These are phyloP conservation scores for Plasmodium inui DNA, from an alignment of 169 alveolate genomes.

Conservation along the genomic window DNA sequence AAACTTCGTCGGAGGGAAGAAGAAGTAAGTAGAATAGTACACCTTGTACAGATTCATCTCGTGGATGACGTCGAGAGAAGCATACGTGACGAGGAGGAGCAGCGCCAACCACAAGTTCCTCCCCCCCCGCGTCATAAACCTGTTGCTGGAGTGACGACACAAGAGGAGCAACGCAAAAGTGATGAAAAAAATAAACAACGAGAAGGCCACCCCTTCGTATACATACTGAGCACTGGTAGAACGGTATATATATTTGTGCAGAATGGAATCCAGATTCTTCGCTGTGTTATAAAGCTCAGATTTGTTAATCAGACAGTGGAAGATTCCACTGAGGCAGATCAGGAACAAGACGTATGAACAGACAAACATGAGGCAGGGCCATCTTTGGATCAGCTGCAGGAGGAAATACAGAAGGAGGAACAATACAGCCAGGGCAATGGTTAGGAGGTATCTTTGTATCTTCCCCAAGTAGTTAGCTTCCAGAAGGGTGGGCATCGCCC, in stretches of 20 bases:
- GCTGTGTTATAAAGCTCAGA: conserved; percentile 18
- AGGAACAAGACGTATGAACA: conserved; percentile 39
- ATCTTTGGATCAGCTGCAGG: conserved; percentile 6
- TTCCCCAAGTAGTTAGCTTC: not conserved
- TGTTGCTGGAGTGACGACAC: not conserved
- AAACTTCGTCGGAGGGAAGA: conserved; percentile 54
- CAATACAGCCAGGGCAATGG: not conserved
- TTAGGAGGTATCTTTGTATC: not conserved
- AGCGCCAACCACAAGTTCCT: conserved; percentile 1
- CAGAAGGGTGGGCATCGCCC: not conserved
- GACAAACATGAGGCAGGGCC: not conserved
- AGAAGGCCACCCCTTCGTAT: conserved; percentile 45
- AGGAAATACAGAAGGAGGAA: conserved; percentile 19
- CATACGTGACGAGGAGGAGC: conserved; percentile 3
- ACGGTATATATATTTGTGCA: conserved; percentile 40
- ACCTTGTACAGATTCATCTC: conserved; percentile 27
- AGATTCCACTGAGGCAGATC: conserved; percentile 28
- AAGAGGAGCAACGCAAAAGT: conserved; percentile 13
- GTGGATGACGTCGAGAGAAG: conserved; percentile 23
- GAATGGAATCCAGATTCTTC: conserved; percentile 10
- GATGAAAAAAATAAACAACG: conserved; percentile 25
- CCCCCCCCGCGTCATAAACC: not conserved
- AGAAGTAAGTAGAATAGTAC: conserved; percentile 28
- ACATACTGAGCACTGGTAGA: conserved; percentile 63
- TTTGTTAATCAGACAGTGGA: conserved; percentile 55